Conservation (phyloP, 305 asterid species). For the Solanum aculeatissimum region DNA sequence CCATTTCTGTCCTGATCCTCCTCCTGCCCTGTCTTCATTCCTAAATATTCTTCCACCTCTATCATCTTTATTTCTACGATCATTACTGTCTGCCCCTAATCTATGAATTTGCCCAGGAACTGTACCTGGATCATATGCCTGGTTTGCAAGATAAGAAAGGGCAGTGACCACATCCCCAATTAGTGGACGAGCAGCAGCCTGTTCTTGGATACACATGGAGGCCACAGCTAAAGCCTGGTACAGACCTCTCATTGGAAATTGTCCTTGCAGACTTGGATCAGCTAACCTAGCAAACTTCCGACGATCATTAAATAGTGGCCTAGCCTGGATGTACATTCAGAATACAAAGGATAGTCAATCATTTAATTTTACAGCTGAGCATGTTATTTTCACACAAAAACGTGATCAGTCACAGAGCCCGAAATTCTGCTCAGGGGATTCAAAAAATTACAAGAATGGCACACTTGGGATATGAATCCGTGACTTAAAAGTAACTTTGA, state of each 20-base stretch:
- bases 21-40: conserved; percentile 48
- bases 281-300: conserved; percentile 71
- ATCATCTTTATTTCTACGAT: conserved; percentile 39
- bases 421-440: not conserved
- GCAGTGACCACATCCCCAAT: conserved; percentile 96
- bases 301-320: conserved; percentile 85
- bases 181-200: conserved; percentile 94
- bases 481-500: not conserved
- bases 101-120: conserved; percentile 16
- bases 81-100: conserved; percentile 23
- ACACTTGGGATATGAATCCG: not conserved
- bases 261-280: conserved; percentile 79
- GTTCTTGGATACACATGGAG: conserved; percentile 95
- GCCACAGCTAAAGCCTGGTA: conserved; percentile 98
- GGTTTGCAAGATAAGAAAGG: conserved; percentile 83
- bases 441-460: not conserved
- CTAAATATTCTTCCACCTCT: conserved; percentile 39
- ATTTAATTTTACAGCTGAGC: not conserved
- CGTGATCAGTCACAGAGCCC: not conserved
- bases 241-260: conserved; percentile 77
- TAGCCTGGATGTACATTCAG: conserved; percentile 42
- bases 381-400: not conserved
- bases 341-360: not conserved
- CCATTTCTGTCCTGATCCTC: conserved; percentile 63
- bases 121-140: conserved; percentile 45